These are phyloP conservation scores for Coniophora puteana DNA, from an alignment of 1,284 basidiomycete species.

Conservation along the genomic window DNA sequence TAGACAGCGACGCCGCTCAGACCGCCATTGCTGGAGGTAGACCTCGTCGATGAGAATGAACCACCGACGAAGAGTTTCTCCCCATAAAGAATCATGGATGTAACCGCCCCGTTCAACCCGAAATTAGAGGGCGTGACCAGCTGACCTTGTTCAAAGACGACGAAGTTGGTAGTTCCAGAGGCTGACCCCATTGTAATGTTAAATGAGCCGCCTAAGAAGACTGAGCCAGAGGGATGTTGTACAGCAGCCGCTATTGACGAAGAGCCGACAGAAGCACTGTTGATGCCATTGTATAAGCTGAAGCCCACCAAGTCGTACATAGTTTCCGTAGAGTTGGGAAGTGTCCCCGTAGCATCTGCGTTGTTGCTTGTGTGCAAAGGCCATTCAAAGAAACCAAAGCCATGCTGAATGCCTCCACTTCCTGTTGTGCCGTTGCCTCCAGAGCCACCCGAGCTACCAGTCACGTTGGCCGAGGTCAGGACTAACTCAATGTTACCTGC, in stretches of 20 bases:
- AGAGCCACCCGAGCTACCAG: constrained; percentile 26
- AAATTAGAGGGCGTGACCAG: constrained; percentile 52
- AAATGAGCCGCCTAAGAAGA: constrained; percentile 83
- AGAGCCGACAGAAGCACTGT: constrained; percentile 34
- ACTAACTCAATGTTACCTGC: constrained; percentile 78
- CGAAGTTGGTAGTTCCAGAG: constrained; percentile 66
- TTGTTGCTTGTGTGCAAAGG: constrained; percentile 41
- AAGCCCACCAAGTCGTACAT: constrained; percentile 62
- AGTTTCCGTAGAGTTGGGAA: constrained; percentile 76
- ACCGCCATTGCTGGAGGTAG: constrained; percentile 46
- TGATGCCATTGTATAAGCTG: constrained; percentile 52
- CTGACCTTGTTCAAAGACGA: constrained; percentile 61
- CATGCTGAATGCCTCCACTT: constrained; percentile 31
- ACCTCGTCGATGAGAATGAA: constrained; percentile 70
- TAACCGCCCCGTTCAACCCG: constrained; percentile 76
- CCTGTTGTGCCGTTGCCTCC: constrained; percentile 26
- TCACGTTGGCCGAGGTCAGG: constrained; percentile 57
- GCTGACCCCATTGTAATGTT: constrained; percentile 53
- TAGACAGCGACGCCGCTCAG: constrained; percentile 75
- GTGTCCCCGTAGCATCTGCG: constrained; percentile 52
- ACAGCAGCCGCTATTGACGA: constrained; percentile 52
- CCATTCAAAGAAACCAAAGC: constrained; percentile 84
- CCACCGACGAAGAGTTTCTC: constrained; percentile 82
- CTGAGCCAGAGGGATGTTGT: constrained; percentile 57
- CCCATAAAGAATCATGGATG: constrained; percentile 58